A percentile compares a stretch with the other conserved stretches of the same genome.
Evolutionary conservation across 2,329 filamentous ascomycete species (phyloP).

Genomic region (Xylariaceae sp.): DNA sequence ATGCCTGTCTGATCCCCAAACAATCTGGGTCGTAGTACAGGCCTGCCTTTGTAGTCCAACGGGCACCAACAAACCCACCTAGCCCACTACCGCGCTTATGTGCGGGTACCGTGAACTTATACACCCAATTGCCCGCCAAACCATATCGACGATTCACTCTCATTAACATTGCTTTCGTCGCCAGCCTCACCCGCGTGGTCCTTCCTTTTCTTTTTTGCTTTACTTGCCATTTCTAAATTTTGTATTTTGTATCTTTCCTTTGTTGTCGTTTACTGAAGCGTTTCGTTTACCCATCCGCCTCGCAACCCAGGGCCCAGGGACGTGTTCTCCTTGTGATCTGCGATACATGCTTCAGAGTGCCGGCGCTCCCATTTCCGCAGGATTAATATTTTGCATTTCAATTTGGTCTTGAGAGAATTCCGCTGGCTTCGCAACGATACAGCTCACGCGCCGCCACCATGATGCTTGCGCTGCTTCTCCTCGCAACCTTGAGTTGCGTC

Average conservation of each 20-base stretch:
- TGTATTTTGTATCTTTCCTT: constrained; percentile 5
- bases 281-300: background rate
- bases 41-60: too few relatives aligned
- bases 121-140: constrained; percentile 1
- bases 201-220: constrained; percentile 1
- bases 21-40: too few relatives aligned
- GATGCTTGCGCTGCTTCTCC: constrained; percentile 14
- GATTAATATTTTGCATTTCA: background rate
- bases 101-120: constrained; percentile 14
- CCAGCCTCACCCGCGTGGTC: constrained; percentile 3
- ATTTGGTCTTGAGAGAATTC: background rate
- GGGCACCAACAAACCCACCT: too few relatives aligned
- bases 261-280: background rate
- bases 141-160: constrained; percentile 4
- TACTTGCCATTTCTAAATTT: constrained; percentile 5
- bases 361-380: constrained; percentile 6
- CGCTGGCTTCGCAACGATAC: background rate
- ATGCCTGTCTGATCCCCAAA: too few relatives aligned
- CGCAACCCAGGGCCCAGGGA: background rate
- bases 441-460: constrained; percentile 8
- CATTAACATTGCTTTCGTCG: background rate
- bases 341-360: constrained; percentile 6
- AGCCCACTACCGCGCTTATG: background rate
- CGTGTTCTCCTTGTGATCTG: background rate
- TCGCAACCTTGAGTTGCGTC: constrained; percentile 14